phyloP scores from a whole-genome alignment of 495 filamentous ascomycete genomes.

The Aspergillus sparsus region DNA sequence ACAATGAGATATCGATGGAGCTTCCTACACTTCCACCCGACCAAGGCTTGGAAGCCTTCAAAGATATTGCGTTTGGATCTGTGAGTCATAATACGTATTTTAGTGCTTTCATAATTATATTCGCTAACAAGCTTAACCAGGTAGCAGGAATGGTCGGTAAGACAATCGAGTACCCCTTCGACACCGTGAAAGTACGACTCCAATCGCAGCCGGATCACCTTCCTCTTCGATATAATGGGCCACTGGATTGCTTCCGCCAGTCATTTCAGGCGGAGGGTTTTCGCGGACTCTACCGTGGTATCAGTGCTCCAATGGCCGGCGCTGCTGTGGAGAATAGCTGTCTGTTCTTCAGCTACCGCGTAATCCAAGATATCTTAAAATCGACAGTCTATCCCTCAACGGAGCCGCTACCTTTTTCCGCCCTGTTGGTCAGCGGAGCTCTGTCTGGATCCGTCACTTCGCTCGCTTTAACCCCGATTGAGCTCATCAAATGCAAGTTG shows the following conservation, averaged over 20 bases:
- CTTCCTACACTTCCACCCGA: constrained; percentile 48
- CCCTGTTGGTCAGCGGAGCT: constrained; percentile 74
- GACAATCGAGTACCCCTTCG: constrained; percentile 96
- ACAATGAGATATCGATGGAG: constrained; percentile 44
- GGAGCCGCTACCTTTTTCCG: constrained; percentile 66
- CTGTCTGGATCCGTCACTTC: constrained; percentile 89
- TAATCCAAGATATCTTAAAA: constrained; percentile 69
- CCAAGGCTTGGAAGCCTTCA: constrained; percentile 66
- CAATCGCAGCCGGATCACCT: constrained; percentile 76
- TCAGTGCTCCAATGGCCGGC: constrained; percentile 85
- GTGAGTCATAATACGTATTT: constrained; percentile 49
- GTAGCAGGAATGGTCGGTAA: constrained; percentile 89
- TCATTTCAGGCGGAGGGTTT: constrained; percentile 71
- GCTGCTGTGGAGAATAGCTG: constrained; percentile 93
- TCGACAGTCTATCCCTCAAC: constrained; percentile 50
- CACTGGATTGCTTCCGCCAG: constrained; percentile 91
- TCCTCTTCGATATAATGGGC: constrained; percentile 80
- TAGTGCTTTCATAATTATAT: not conserved
- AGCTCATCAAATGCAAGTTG: constrained; percentile 98
- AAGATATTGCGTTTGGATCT: constrained; percentile 83
- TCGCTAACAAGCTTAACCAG: constrained; percentile 37
- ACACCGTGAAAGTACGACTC: constrained; percentile 88
- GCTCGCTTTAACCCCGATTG: constrained; percentile 88
- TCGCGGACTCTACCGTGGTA: constrained; percentile 84
- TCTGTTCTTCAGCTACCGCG: constrained; percentile 84